A percentile compares a stretch with the other conserved stretches of the same genome.
Conservation (phyloP, 2,329 filamentous ascomycete species). For the Stenocarpella maydis region DNA sequence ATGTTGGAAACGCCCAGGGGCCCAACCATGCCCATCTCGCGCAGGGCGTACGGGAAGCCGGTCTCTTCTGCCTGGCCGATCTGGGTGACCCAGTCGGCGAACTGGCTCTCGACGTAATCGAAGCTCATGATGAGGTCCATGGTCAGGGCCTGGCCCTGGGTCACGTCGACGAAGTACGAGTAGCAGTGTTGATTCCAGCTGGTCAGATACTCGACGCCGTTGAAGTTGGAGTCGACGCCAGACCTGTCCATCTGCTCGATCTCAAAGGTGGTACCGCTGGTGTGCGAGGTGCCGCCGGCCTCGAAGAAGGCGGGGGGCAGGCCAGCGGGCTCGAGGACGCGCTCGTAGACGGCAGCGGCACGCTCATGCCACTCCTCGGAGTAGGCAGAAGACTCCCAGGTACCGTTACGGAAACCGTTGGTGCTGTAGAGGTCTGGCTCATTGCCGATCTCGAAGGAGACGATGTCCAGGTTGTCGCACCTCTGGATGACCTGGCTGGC, state of each 20-base stretch:
- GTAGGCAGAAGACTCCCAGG: conserved; percentile 54
- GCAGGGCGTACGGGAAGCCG: conserved; percentile 55
- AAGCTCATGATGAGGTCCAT: conserved; percentile 55
- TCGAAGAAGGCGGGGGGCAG: conserved; percentile 56
- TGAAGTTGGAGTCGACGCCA: conserved; percentile 48
- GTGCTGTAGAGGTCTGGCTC: conserved; percentile 45
- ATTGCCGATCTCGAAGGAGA: conserved; percentile 44
- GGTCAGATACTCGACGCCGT: conserved; percentile 40
- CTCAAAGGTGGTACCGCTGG: conserved; percentile 58
- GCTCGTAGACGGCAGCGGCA: conserved; percentile 51
- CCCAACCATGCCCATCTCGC: conserved; percentile 60
- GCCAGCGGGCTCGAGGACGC: conserved; percentile 52
- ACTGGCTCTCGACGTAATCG: conserved; percentile 55
- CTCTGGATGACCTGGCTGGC: conserved; percentile 43
- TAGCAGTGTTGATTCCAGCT: conserved; percentile 63
- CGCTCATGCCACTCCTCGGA: conserved; percentile 55
- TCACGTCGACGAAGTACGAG: conserved; percentile 60
- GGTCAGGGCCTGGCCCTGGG: conserved; percentile 49
- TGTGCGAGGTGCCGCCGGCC: conserved; percentile 56
- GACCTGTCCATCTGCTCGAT: conserved; percentile 48
- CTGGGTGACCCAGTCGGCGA: conserved; percentile 54
- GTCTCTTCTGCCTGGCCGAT: conserved; percentile 51
- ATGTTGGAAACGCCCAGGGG: conserved; percentile 55
- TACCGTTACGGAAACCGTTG: conserved; percentile 53
- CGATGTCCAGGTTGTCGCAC: conserved; percentile 40